A percentile compares a stretch with the other conserved stretches of the same genome.
Conservation (phyloP, 1,284 basidiomycete genomes). For the Phylloporus sp. region DNA sequence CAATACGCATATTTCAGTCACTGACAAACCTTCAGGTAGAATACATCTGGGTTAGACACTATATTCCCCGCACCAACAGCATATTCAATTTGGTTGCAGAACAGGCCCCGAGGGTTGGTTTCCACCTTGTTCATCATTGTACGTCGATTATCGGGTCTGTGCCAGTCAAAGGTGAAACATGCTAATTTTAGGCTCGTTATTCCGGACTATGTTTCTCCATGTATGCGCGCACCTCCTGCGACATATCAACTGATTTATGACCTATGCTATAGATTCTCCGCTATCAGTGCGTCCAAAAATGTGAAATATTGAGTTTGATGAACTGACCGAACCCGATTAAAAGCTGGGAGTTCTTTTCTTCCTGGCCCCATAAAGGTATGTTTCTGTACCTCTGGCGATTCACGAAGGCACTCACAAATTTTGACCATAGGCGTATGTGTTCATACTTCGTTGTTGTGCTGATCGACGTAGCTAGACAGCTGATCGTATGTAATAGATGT, state of each 20-base stretch:
- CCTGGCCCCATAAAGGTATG: not conserved
- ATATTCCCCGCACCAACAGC: not conserved
- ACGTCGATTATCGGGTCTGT: not conserved
- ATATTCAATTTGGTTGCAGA: not conserved
- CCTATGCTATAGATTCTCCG: not conserved
- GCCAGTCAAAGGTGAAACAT: too few species aligned
- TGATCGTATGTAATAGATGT: not conserved
- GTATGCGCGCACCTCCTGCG: not conserved
- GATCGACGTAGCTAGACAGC: not conserved
- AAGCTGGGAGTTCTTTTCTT: conserved; percentile 4
- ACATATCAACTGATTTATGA: not conserved
- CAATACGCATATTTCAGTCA: not conserved
- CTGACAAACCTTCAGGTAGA: not conserved
- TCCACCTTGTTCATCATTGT: conserved; percentile 2
- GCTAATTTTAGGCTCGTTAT: not conserved
- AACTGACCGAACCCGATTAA: not conserved
- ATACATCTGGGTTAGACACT: not conserved
- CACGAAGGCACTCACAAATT: not conserved
- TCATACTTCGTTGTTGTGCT: not conserved
- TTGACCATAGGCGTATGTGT: not conserved
- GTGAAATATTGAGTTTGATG: not conserved
- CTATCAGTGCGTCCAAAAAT: not conserved
- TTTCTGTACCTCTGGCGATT: not conserved
- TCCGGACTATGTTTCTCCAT: not conserved
- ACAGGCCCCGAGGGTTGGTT: not conserved